phyloP scores from a whole-genome alignment of 2,329 filamentous ascomycete species.

The Alternaria ethzedia region DNA sequence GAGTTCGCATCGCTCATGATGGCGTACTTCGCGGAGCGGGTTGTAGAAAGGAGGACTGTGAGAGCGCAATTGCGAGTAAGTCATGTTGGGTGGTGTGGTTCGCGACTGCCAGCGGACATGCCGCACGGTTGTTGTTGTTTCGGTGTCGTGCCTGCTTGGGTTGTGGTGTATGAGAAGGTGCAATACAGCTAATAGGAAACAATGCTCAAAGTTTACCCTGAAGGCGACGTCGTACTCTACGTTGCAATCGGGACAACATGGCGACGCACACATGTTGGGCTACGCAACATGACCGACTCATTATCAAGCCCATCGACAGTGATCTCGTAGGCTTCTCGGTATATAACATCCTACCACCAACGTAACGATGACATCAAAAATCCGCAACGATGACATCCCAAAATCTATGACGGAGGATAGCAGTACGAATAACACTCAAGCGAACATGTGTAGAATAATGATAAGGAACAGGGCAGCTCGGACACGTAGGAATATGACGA shows the following conservation, averaged over 20 bases:
- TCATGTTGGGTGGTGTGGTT: neutral
- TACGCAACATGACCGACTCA: too few species aligned
- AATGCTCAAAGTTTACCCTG: neutral
- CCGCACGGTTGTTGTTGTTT: neutral
- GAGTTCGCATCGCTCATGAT: conserved; percentile 2
- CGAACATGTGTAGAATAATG: neutral
- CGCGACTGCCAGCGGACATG: neutral
- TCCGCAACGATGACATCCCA: neutral
- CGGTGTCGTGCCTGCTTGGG: neutral
- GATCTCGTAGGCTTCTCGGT: neutral
- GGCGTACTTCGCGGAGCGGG: neutral
- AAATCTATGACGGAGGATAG: neutral
- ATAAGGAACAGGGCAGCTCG: neutral
- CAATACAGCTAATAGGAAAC: neutral
- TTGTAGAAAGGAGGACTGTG: neutral
- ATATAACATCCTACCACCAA: neutral
- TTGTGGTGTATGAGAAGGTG: neutral
- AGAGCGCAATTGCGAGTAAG: neutral
- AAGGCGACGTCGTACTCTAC: neutral
- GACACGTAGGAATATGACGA: neutral
- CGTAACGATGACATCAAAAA: neutral
- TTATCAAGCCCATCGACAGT: too few species aligned
- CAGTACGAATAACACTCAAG: neutral
- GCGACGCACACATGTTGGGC: neutral
- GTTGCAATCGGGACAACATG: neutral